Evolutionary conservation across 805 yeast species (phyloP).

Genomic region (Myxozyma nipponensis): DNA sequence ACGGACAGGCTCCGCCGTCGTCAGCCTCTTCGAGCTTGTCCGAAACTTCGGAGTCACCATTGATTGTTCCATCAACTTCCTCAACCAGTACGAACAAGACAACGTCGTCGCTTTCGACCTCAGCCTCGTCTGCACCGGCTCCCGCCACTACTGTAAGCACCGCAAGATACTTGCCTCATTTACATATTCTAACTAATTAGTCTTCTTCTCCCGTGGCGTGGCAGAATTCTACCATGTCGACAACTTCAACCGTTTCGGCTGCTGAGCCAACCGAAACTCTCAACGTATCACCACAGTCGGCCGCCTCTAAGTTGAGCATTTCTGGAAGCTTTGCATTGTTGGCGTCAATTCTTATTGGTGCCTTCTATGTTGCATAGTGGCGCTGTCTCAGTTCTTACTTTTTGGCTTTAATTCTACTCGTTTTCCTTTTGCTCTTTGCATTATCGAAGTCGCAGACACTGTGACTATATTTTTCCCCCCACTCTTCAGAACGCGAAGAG

Average conservation of each 20-base stretch:
- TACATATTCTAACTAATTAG: too few relatives aligned
- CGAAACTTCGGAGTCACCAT: conserved; percentile 2
- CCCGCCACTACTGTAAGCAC: neutral
- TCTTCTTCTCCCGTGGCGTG: too few relatives aligned
- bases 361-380: neutral
- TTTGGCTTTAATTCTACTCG: too few relatives aligned
- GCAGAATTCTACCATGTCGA: too few relatives aligned
- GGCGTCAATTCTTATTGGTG: neutral
- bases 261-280: neutral
- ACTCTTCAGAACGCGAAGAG: too few relatives aligned
- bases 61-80: conserved; percentile 1
- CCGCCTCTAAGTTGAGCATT: neutral
- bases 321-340: neutral
- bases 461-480: neutral
- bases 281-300: neutral
- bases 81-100: neutral
- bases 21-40: neutral
- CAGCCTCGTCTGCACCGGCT: neutral
- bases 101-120: neutral
- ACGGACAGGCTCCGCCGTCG: conserved; percentile 4
- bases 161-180: too few relatives aligned
- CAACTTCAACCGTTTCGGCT: neutral
- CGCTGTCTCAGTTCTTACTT: too few relatives aligned
- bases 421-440: too few relatives aligned
- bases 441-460: neutral